phyloP scores from a whole-genome alignment of 805 yeast genomes.

The Starmerella sirachaensis region DNA sequence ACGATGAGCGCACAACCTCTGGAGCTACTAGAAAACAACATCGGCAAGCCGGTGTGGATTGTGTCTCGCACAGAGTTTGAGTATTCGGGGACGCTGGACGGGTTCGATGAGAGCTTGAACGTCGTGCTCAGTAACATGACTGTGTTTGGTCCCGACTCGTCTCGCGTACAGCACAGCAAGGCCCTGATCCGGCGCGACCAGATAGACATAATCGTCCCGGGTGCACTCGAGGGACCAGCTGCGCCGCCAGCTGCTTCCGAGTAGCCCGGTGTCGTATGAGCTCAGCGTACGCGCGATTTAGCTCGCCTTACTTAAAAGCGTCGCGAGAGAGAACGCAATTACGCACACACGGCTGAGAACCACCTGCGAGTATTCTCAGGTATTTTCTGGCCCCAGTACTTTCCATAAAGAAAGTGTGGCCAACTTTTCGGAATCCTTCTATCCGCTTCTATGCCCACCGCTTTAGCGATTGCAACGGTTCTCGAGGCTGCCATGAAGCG shows the following conservation, averaged over 20 bases:
- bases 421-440: no score
- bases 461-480: no score
- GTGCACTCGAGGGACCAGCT: conserved; percentile 15
- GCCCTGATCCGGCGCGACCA: conserved; percentile 32
- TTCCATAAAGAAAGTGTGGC: no score
- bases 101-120: conserved; percentile 90
- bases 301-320: no score
- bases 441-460: no score
- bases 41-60: conserved; percentile 70
- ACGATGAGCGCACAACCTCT: conserved; percentile 42
- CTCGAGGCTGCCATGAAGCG: no score
- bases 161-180: conserved; percentile 24
- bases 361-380: no score
- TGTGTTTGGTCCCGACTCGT: conserved; percentile 35
- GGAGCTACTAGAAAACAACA: conserved; percentile 77
- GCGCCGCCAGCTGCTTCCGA: not conserved
- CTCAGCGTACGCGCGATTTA: no score
- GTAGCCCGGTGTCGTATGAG: no score
- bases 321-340: no score
- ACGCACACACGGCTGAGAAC: no score
- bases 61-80: conserved; percentile 56
- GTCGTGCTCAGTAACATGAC: conserved; percentile 72
- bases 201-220: conserved; percentile 32
- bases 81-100: conserved; percentile 77
- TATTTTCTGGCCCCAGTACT: no score